Conservation (phyloP, 2,329 filamentous ascomycete species). For the Colletotrichum melonis region DNA sequence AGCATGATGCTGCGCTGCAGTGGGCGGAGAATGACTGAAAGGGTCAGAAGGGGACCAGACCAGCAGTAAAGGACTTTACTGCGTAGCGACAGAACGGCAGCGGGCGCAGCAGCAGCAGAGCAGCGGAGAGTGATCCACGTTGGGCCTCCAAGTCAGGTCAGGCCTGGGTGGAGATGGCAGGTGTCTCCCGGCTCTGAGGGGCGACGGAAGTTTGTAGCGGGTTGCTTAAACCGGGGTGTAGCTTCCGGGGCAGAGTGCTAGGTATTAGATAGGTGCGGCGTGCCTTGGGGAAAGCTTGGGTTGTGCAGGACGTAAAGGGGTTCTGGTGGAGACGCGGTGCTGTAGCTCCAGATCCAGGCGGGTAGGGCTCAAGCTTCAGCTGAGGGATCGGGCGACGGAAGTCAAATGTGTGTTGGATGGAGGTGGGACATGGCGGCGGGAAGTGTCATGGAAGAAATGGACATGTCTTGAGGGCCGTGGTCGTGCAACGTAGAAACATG, state of each 20-base stretch:
- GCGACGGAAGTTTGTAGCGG: background rate
- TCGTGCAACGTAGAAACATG: background rate
- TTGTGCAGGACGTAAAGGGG: background rate
- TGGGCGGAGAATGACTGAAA: slow-evolving; percentile 20
- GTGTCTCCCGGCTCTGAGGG: slow-evolving; percentile 14
- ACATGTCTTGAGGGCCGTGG: background rate
- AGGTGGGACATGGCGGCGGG: slow-evolving; percentile 12
- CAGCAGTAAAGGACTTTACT: background rate
- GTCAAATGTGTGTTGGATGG: slow-evolving; percentile 14
- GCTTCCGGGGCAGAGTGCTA: slow-evolving; percentile 4
- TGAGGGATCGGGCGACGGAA: slow-evolving; percentile 3
- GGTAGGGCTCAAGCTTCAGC: slow-evolving; percentile 14
- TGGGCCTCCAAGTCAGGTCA: slow-evolving; percentile 14
- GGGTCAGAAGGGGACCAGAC: background rate
- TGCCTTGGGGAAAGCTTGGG: slow-evolving; percentile 30
- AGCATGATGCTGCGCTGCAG: slow-evolving; percentile 36
- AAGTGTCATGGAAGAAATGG: background rate
- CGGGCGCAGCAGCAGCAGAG: background rate
- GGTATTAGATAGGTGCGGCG: background rate
- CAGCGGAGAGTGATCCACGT: slow-evolving; percentile 17
- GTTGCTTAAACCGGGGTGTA: slow-evolving; percentile 18
- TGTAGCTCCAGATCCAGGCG: slow-evolving; percentile 22
- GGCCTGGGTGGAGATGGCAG: slow-evolving; percentile 27
- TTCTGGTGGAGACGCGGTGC: slow-evolving; percentile 24
- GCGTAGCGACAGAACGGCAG: background rate